Conservation (phyloP, 2,329 filamentous ascomycete species). For the Aspergillus arachidicola region DNA sequence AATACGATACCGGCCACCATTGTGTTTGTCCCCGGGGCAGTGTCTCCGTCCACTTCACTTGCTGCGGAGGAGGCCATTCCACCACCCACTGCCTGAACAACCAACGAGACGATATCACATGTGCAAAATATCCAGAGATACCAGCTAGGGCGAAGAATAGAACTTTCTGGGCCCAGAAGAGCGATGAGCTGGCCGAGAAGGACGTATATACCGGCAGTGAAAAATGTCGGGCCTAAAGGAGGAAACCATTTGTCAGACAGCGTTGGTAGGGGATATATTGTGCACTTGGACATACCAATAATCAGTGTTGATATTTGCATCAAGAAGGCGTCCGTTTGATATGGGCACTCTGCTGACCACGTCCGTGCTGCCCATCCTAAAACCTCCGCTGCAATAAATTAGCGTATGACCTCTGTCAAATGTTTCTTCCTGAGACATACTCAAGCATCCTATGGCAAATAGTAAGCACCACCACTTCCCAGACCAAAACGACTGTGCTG, state of each 20-base stretch:
- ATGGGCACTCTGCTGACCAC: conserved; percentile 43
- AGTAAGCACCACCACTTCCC: conserved; percentile 43
- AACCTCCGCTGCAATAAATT: conserved; percentile 38
- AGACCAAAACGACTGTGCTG: conserved; percentile 37
- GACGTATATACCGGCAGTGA: conserved; percentile 55
- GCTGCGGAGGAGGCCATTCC: conserved; percentile 52
- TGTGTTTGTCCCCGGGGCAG: conserved; percentile 50
- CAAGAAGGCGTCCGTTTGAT: conserved; percentile 52
- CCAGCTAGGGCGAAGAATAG: conserved; percentile 43
- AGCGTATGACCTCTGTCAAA: no score
- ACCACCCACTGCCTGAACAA: conserved; percentile 59
- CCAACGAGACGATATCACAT: conserved; percentile 57
- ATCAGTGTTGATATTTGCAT: conserved; percentile 53
- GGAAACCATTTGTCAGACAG: background rate
- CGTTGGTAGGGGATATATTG: background rate
- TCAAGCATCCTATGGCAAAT: conserved; percentile 39
- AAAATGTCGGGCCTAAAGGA: conserved; percentile 50
- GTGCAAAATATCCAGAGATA: conserved; percentile 57
- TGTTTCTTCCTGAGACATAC: conserved; percentile 17
- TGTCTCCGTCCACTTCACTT: conserved; percentile 48
- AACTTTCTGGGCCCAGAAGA: conserved; percentile 47
- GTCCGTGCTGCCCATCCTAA: conserved; percentile 50
- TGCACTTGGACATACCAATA: conserved; percentile 29
- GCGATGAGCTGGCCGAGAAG: conserved; percentile 52
- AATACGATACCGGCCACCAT: conserved; percentile 59